These are phyloP conservation scores for Pseudogymnoascus sp. DNA, from an alignment of 2,329 filamentous ascomycete species.

Conservation along the genomic window DNA sequence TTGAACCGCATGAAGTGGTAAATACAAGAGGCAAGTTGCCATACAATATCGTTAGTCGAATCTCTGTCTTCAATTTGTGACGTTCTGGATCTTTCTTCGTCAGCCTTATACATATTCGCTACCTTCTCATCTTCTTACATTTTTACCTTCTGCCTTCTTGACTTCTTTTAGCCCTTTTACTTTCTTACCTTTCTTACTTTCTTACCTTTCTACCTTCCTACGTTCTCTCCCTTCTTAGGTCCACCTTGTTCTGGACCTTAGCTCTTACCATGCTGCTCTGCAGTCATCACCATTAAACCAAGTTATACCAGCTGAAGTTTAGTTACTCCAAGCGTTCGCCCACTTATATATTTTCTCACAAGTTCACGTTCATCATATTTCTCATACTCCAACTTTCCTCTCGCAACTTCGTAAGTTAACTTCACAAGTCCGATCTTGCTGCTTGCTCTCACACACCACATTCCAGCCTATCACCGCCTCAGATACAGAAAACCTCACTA, in stretches of 20 bases:
- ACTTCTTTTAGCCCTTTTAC: not conserved
- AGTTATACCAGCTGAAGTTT: not conserved
- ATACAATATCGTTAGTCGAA: not conserved
- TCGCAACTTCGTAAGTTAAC: not conserved
- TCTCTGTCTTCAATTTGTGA: not conserved
- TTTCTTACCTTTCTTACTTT: not conserved
- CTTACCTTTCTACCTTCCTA: not conserved
- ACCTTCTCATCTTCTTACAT: not conserved
- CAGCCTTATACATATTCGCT: not conserved
- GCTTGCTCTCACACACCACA: not conserved
- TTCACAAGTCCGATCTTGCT: not conserved
- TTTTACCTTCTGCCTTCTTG: not conserved
- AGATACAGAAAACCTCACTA: not conserved
- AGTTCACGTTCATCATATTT: not conserved
- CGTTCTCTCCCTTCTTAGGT: not conserved
- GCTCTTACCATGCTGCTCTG: not conserved
- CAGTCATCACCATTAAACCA: not conserved
- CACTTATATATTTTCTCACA: not conserved
- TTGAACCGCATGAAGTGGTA: not conserved
- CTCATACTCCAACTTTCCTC: not conserved
- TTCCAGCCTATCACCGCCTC: not conserved
- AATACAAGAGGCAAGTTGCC: not conserved
- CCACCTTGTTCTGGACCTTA: not conserved
- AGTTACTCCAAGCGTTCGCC: not conserved
- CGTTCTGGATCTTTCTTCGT: not conserved